Conservation (phyloP, 169 alveolate species). For the Fabrea salina region DNA sequence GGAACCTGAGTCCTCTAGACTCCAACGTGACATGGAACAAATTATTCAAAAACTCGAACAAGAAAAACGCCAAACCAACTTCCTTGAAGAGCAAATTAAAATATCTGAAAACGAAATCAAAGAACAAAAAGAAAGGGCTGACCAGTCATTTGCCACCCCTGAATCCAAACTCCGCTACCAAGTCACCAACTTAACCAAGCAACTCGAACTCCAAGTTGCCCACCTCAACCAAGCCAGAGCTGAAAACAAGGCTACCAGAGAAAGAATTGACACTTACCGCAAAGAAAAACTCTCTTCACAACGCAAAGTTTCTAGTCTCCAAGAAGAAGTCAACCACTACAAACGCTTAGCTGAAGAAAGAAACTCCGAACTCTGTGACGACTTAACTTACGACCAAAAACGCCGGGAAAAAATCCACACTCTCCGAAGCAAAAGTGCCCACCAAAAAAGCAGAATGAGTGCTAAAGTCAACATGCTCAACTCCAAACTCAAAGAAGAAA, state of each 20-base stretch:
- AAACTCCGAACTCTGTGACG: not conserved
- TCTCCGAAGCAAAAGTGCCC: slow-evolving; percentile 21
- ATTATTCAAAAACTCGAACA: not conserved
- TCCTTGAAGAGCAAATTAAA: slow-evolving; percentile 6
- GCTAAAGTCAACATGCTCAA: not conserved
- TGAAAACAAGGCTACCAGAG: slow-evolving; percentile 43
- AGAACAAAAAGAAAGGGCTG: too few relatives aligned
- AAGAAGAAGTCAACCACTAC: not conserved
- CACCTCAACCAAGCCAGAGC: not conserved
- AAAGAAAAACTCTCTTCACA: slow-evolving; percentile 51
- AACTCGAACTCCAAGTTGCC: not conserved
- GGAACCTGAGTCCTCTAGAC: not conserved
- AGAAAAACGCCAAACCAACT: slow-evolving; percentile 6
- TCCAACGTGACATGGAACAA: not conserved
- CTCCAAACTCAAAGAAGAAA: not conserved
- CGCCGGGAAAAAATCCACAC: not conserved
- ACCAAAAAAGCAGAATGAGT: not conserved
- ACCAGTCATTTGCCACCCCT: too few relatives aligned
- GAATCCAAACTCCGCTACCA: too few relatives aligned
- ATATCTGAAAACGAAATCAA: not conserved
- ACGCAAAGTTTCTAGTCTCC: slow-evolving; percentile 31
- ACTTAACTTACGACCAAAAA: not conserved
- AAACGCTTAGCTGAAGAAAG: not conserved
- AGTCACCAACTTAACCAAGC: too few relatives aligned
- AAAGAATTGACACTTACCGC: slow-evolving; percentile 55